These are phyloP conservation scores for Ophiocordyceps australis DNA, from an alignment of 2,329 filamentous ascomycete species.

Conservation along the genomic window DNA sequence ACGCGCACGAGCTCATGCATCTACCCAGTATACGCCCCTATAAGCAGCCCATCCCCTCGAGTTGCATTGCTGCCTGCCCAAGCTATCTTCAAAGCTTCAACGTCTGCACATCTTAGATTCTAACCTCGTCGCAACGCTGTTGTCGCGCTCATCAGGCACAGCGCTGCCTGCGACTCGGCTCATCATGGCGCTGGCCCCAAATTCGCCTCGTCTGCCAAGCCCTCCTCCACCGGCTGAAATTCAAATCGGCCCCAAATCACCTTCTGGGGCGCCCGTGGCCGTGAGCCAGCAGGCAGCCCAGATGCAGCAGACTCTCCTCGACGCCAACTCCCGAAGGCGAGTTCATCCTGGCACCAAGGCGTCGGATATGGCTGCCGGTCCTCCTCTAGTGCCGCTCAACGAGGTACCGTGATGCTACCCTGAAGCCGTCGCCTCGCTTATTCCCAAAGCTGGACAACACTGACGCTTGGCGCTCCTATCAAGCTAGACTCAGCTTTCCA, in stretches of 20 bases:
- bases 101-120: too few relatives aligned
- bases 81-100: constrained; percentile 4
- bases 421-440: too few relatives aligned
- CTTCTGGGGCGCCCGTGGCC: constrained; percentile 35
- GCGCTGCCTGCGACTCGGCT: too few relatives aligned
- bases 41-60: constrained; percentile 3
- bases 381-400: constrained; percentile 67
- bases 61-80: constrained; percentile 2
- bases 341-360: constrained; percentile 87
- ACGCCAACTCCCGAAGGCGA: constrained; percentile 60
- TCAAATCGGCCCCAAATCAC: constrained; percentile 68
- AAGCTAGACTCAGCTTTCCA: constrained; percentile 96
- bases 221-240: constrained; percentile 91
- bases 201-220: constrained; percentile 82
- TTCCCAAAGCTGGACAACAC: too few relatives aligned
- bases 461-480: too few relatives aligned
- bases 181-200: constrained; percentile 44
- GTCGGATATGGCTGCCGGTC: constrained; percentile 83
- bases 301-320: constrained; percentile 44
- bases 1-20: too few relatives aligned
- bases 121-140: too few relatives aligned
- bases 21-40: constrained; percentile 7
- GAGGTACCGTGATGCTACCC: constrained; percentile 40
- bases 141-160: too few relatives aligned
- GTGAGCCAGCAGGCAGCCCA: constrained; percentile 39